These are phyloP conservation scores for Amanita molliuscula DNA, from an alignment of 768 basidiomycete species.

Conservation along the genomic window DNA sequence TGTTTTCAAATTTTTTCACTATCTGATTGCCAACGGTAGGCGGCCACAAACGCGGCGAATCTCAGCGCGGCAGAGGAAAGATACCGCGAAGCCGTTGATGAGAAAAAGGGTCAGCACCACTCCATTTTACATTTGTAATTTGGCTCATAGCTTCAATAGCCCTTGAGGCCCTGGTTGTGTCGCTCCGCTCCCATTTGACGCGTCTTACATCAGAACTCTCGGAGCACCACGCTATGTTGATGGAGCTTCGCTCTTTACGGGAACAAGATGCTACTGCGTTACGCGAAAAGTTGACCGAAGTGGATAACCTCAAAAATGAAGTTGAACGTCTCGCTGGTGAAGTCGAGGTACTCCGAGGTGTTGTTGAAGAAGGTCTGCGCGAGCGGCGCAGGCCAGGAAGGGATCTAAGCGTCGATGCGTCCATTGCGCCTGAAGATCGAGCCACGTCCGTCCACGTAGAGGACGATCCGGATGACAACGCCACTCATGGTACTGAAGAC, in stretches of 20 bases:
- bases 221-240: slow-evolving; percentile 61
- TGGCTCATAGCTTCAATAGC: slow-evolving; percentile 31
- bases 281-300: slow-evolving; percentile 52
- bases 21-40: slow-evolving; percentile 9
- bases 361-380: slow-evolving; percentile 80
- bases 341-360: slow-evolving; percentile 76
- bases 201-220: slow-evolving; percentile 73
- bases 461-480: slow-evolving; percentile 11
- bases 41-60: slow-evolving; percentile 25
- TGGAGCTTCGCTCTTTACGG: slow-evolving; percentile 51
- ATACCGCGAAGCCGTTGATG: slow-evolving; percentile 73
- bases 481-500: slow-evolving; percentile 11
- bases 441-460: slow-evolving; percentile 25
- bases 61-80: slow-evolving; percentile 24
- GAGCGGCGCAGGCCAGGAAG: slow-evolving; percentile 48
- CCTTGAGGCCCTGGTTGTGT: slow-evolving; percentile 68
- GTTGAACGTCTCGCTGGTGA: slow-evolving; percentile 79
- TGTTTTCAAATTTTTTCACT: background rate
- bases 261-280: slow-evolving; percentile 52
- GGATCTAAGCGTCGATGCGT: slow-evolving; percentile 1
- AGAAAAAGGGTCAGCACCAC: slow-evolving; percentile 68
- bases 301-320: slow-evolving; percentile 58
- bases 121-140: slow-evolving; percentile 13
- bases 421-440: slow-evolving; percentile 15
- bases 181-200: slow-evolving; percentile 64